A percentile compares a stretch with the other conserved stretches of the same genome.
Evolutionary conservation across 2,329 filamentous ascomycete genomes (phyloP).

Genomic region (Fusarium citri): DNA sequence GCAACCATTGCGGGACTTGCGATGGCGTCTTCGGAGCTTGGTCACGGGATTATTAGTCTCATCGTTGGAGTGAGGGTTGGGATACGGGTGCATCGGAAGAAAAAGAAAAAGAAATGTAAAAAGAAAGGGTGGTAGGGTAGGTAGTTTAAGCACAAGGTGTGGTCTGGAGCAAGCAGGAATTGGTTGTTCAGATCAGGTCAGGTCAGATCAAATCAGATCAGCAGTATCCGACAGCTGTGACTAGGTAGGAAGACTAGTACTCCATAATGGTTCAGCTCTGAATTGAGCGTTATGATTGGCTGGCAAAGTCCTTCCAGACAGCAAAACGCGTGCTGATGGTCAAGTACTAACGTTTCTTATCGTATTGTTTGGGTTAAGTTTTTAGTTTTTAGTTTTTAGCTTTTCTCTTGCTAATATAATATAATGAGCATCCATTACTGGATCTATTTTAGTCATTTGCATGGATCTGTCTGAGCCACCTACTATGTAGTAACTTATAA

Average conservation of each 20-base stretch:
- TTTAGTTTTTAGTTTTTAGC: neutral
- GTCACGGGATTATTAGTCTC: conserved; percentile 28
- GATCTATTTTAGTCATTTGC: neutral
- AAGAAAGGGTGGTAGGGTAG: neutral
- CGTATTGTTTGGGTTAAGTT: neutral
- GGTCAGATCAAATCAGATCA: neutral
- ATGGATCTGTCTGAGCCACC: neutral
- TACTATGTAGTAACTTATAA: neutral
- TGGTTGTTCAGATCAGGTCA: conserved; percentile 3
- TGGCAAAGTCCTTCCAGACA: neutral
- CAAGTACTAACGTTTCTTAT: neutral
- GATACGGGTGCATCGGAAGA: conserved; percentile 36
- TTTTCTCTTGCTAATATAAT: neutral
- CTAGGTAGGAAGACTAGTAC: neutral
- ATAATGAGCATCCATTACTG: too few relatives aligned
- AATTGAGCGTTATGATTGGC: conserved; percentile 10
- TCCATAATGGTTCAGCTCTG: neutral
- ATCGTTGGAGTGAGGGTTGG: conserved; percentile 30
- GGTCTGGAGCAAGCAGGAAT: conserved; percentile 2
- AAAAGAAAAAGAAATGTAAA: neutral
- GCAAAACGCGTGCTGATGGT: neutral
- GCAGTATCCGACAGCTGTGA: neutral
- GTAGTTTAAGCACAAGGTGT: neutral
- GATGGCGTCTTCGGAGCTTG: conserved; percentile 53
- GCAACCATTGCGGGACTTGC: conserved; percentile 57